Evolutionary conservation across 371 early-diverging fungal genomes (phyloP).

Genomic region (Mortierella sp.): DNA sequence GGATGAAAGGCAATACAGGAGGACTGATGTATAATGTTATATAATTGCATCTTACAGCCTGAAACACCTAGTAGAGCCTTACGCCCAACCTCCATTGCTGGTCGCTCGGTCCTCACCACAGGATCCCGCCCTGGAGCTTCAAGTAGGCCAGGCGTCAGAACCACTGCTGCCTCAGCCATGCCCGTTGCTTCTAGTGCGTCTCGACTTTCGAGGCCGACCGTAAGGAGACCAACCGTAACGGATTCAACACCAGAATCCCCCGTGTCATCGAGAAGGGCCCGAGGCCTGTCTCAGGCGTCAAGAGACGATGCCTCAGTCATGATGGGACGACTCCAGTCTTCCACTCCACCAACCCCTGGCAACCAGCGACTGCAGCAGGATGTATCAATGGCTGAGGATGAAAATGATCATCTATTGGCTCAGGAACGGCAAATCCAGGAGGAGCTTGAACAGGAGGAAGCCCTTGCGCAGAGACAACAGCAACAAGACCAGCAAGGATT

Average conservation of each 20-base stretch:
- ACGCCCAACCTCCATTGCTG: conserved; percentile 24
- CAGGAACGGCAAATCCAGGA: conserved; percentile 23
- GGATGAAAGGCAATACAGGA: neutral
- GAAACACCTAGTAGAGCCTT: conserved; percentile 22
- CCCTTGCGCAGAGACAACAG: conserved; percentile 26
- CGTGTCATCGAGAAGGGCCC: conserved; percentile 17
- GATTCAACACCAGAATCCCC: conserved; percentile 30
- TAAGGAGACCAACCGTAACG: conserved; percentile 21
- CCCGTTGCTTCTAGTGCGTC: conserved; percentile 15
- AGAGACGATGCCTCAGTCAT: conserved; percentile 28
- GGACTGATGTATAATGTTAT: neutral
- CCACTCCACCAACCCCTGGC: conserved; percentile 37
- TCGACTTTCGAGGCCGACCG: conserved; percentile 26
- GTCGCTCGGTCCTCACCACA: conserved; percentile 20
- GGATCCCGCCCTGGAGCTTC: conserved; percentile 19
- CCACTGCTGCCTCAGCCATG: conserved; percentile 9
- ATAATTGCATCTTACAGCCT: conserved; percentile 11
- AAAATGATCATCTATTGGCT: conserved; percentile 5
- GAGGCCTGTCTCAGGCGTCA: conserved; percentile 12
- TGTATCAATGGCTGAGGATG: neutral
- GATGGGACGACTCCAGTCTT: conserved; percentile 33
- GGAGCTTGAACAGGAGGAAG: conserved; percentile 48
- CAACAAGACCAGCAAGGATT: conserved; percentile 41
- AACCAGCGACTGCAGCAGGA: conserved; percentile 32
- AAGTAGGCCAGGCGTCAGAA: conserved; percentile 19